Conservation (phyloP, 768 basidiomycete genomes). For the Panaeolus papilionaceus region DNA sequence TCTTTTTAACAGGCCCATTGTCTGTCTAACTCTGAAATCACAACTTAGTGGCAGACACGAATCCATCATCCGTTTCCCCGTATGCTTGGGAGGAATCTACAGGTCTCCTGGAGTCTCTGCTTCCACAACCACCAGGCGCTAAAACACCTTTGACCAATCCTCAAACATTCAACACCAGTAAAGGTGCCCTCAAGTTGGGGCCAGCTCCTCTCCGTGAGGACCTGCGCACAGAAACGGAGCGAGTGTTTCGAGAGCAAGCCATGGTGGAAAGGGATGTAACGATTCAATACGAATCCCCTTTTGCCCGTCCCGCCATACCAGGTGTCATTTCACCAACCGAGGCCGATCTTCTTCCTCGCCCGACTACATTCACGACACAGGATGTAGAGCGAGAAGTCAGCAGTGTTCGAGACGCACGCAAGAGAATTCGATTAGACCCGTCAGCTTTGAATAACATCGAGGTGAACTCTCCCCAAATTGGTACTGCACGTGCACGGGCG, state of each 20-base stretch:
- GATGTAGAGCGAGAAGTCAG: slow-evolving; percentile 94
- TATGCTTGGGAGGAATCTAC: slow-evolving; percentile 87
- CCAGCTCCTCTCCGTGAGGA: slow-evolving; percentile 81
- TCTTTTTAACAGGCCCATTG: slow-evolving; percentile 17
- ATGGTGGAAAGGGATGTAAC: slow-evolving; percentile 74
- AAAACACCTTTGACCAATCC: slow-evolving; percentile 61
- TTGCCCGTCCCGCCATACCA: slow-evolving; percentile 53
- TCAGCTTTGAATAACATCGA: slow-evolving; percentile 64
- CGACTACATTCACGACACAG: slow-evolving; percentile 79
- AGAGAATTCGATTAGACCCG: slow-evolving; percentile 90
- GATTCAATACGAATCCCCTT: slow-evolving; percentile 69
- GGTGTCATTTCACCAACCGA: slow-evolving; percentile 71
- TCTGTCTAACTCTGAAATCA: slow-evolving; percentile 21
- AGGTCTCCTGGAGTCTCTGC: slow-evolving; percentile 80
- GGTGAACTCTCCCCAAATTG: slow-evolving; percentile 61
- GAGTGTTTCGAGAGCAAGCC: slow-evolving; percentile 81
- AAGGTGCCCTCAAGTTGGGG: slow-evolving; percentile 86
- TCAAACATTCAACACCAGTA: slow-evolving; percentile 76
- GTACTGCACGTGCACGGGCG: slow-evolving; percentile 62
- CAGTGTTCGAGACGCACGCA: slow-evolving; percentile 86
- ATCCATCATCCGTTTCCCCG: slow-evolving; percentile 64
- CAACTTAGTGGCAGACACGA: slow-evolving; percentile 69
- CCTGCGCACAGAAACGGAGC: slow-evolving; percentile 80
- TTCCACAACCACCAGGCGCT: slow-evolving; percentile 64
- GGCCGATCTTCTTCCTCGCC: slow-evolving; percentile 80